Conservation (phyloP, 2,329 filamentous ascomycete genomes). For the Ophiobolus disseminans region DNA sequence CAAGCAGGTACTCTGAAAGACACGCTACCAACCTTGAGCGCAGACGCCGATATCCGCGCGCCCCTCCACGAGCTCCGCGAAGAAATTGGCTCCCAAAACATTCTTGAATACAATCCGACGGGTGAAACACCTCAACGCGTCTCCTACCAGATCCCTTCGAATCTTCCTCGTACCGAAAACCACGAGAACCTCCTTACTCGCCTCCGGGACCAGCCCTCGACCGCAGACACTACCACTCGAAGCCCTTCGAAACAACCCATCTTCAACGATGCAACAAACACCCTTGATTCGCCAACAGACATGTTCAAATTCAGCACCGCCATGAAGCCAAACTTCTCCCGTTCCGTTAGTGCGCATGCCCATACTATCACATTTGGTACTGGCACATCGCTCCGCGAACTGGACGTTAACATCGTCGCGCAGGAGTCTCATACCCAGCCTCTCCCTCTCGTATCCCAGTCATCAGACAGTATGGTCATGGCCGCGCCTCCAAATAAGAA, state of each 20-base stretch:
- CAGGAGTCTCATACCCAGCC: slow-evolving; percentile 42
- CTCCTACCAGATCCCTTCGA: slow-evolving; percentile 80
- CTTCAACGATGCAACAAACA: slow-evolving; percentile 59
- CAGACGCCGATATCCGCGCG: slow-evolving; percentile 65
- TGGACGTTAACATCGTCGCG: slow-evolving; percentile 56
- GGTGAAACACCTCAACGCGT: slow-evolving; percentile 84
- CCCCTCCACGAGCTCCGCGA: slow-evolving; percentile 75
- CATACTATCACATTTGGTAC: slow-evolving; percentile 26
- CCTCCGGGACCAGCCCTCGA: slow-evolving; percentile 46
- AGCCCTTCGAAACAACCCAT: slow-evolving; percentile 60
- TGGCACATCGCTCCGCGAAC: slow-evolving; percentile 51
- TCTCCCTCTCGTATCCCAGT: slow-evolving; percentile 41
- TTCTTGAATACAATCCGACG: slow-evolving; percentile 84
- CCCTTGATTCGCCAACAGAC: slow-evolving; percentile 37
- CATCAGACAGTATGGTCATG: slow-evolving; percentile 34
- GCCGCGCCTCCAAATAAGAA: slow-evolving; percentile 53
- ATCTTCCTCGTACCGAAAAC: slow-evolving; percentile 76
- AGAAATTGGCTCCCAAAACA: slow-evolving; percentile 67
- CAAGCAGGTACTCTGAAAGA: slow-evolving; percentile 66
- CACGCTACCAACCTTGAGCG: slow-evolving; percentile 66
- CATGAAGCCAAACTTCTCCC: slow-evolving; percentile 32
- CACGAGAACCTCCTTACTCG: slow-evolving; percentile 65
- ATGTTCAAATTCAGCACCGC: slow-evolving; percentile 30
- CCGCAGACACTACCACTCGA: slow-evolving; percentile 36
- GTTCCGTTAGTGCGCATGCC: slow-evolving; percentile 32